phyloP scores from a whole-genome alignment of 2,329 filamentous ascomycete species.

The Fusarium poae region DNA sequence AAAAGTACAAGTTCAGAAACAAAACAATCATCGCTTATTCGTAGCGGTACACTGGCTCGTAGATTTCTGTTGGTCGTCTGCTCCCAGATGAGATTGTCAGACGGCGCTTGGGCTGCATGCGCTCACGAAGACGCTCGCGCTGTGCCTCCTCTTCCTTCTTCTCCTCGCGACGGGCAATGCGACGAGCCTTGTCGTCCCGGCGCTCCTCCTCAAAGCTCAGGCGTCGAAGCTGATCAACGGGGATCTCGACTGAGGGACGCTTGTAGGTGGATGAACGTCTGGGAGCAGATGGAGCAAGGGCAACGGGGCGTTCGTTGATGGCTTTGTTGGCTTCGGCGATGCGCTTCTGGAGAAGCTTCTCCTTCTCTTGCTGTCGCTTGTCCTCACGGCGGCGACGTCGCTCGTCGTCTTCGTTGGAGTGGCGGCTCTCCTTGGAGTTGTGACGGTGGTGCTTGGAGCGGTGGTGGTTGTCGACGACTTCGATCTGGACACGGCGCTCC shows the following conservation, averaged over 20 bases:
- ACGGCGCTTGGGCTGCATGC: conserved; percentile 56
- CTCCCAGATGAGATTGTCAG: conserved; percentile 55
- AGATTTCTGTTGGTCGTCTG: conserved; percentile 54
- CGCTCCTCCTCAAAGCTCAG: conserved; percentile 52
- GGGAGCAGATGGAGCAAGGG: conserved; percentile 48
- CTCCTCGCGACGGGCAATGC: conserved; percentile 47
- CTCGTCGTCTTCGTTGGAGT: conserved; percentile 51
- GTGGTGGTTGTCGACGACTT: conserved; percentile 52
- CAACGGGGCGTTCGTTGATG: conserved; percentile 56
- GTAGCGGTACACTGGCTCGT: conserved; percentile 57
- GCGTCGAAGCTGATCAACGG: conserved; percentile 52
- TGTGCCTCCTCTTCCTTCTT: conserved; percentile 56
- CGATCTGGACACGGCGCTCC: conserved; percentile 53
- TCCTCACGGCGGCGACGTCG: conserved; percentile 48
- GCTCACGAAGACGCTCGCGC: conserved; percentile 56
- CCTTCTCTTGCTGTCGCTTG: conserved; percentile 46
- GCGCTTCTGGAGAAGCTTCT: conserved; percentile 50
- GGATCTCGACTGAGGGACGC: conserved; percentile 46
- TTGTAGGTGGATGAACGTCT: conserved; percentile 44
- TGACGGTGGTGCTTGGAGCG: conserved; percentile 54
- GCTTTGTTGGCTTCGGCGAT: conserved; percentile 58
- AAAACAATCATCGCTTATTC: conserved; percentile 51
- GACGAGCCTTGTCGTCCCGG: conserved; percentile 51
- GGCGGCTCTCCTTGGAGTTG: conserved; percentile 52
- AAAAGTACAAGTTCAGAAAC: conserved; percentile 16